phyloP scores from a whole-genome alignment of 164 flowering plant genomes.

The Kalanchoe fedtschenkoi region DNA sequence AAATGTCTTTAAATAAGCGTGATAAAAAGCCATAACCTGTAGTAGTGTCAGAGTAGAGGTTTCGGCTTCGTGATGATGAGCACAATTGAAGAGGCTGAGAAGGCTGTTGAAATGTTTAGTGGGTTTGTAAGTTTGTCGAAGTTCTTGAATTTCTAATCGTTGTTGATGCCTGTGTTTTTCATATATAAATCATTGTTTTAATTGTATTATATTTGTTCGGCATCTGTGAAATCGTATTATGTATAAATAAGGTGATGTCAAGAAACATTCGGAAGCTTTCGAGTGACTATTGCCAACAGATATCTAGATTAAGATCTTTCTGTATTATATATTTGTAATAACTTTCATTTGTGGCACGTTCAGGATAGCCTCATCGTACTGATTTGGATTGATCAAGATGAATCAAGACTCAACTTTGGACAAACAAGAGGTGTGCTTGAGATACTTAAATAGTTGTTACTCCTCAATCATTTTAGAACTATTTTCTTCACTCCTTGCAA shows the following conservation, averaged over 20 bases:
- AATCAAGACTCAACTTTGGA: conserved; percentile 29
- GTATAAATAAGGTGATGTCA: too few species aligned
- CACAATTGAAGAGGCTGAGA: conserved; percentile 56
- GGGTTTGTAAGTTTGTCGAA: conserved; percentile 29
- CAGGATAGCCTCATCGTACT: conserved; percentile 29
- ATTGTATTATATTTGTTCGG: too few species aligned
- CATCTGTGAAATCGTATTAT: too few species aligned
- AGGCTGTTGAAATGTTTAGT: conserved; percentile 47
- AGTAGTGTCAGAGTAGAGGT: conserved; percentile 57
- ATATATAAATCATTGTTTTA: too few species aligned
- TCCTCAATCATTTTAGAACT: neutral
- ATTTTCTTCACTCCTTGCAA: neutral
- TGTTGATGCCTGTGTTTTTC: too few species aligned
- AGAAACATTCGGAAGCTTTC: too few species aligned
- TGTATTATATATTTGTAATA: too few species aligned
- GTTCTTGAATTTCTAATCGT: neutral
- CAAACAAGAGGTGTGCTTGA: conserved; percentile 29
- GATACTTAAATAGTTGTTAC: neutral
- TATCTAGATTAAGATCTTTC: too few species aligned
- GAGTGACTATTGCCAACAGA: too few species aligned
- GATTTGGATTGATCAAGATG: conserved; percentile 26
- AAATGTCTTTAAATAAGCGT: too few species aligned
- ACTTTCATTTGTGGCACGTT: too few species aligned
- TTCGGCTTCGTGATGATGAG: conserved; percentile 61
- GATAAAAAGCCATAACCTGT: too few species aligned